These are phyloP conservation scores for Phenoliferia sp. DNA, from an alignment of 1,284 basidiomycete genomes.

Conservation along the genomic window DNA sequence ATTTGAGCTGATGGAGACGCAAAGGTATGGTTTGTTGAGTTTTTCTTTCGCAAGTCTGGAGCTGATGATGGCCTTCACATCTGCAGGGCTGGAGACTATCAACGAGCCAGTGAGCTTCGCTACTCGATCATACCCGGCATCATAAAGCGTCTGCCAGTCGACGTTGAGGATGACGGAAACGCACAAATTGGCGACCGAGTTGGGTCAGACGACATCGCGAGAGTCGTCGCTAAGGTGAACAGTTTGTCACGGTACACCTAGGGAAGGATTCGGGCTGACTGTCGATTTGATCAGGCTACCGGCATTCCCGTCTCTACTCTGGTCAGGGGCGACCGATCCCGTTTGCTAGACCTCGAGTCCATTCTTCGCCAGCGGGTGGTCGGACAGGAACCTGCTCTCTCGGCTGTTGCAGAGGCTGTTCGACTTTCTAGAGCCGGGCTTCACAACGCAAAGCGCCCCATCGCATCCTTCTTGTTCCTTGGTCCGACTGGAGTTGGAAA, in stretches of 20 bases:
- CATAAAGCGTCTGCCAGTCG: constrained; percentile 66
- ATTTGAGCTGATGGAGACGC: constrained; percentile 73
- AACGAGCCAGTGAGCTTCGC: constrained; percentile 48
- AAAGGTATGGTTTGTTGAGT: constrained; percentile 69
- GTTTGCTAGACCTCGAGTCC: constrained; percentile 88
- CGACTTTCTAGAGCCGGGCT: constrained; percentile 85
- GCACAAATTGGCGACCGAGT: constrained; percentile 64
- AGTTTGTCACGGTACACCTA: not conserved
- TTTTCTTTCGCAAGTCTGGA: not conserved
- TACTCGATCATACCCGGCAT: constrained; percentile 80
- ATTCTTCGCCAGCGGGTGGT: constrained; percentile 68
- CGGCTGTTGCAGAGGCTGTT: constrained; percentile 77
- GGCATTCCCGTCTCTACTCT: constrained; percentile 88
- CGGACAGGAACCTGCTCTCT: constrained; percentile 79
- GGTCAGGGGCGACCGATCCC: constrained; percentile 82
- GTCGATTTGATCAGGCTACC: constrained; percentile 54
- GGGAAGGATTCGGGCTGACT: not conserved
- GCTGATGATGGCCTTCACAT: not conserved
- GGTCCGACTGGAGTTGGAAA: constrained; percentile 72
- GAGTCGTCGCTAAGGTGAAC: constrained; percentile 51
- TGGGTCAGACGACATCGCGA: constrained; percentile 78
- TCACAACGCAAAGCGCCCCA: constrained; percentile 76
- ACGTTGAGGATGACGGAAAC: constrained; percentile 54
- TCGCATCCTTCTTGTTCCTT: constrained; percentile 86
- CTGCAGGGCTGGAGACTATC: not conserved